phyloP scores from a whole-genome alignment of 371 early-diverging fungal genomes.

The Mortierella sp. region DNA sequence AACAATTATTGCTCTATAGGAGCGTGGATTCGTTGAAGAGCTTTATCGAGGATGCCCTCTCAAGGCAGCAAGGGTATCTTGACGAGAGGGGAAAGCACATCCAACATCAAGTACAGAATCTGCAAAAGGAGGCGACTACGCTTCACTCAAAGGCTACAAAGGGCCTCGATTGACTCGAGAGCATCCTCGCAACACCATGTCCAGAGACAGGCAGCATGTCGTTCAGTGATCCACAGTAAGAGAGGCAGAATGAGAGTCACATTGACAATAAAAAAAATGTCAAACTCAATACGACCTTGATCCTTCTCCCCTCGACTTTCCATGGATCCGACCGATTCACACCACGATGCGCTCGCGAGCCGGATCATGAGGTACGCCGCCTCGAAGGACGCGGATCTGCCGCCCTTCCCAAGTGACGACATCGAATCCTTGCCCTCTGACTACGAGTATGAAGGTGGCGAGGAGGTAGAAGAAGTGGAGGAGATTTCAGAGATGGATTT shows the following conservation, averaged over 20 bases:
- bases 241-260: no score
- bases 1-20: constrained; percentile 5
- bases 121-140: constrained; percentile 20
- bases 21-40: constrained; percentile 5
- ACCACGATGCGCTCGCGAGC: constrained; percentile 45
- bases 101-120: not conserved
- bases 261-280: no score
- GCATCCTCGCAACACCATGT: no score
- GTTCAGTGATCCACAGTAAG: no score
- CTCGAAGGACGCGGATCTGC: constrained; percentile 54
- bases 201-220: no score
- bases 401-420: constrained; percentile 66
- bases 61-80: constrained; percentile 2
- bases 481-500: constrained; percentile 68
- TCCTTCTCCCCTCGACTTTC: not conserved
- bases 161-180: not conserved
- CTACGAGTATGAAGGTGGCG: constrained; percentile 65
- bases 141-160: constrained; percentile 16
- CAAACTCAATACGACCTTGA: no score
- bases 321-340: constrained; percentile 37
- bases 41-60: constrained; percentile 1
- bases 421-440: constrained; percentile 70
- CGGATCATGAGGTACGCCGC: constrained; percentile 45
- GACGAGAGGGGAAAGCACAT: constrained; percentile 12
- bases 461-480: constrained; percentile 60